These are phyloP conservation scores for Fraxinus anomala DNA, from an alignment of 257 asterid species.

Conservation along the genomic window DNA sequence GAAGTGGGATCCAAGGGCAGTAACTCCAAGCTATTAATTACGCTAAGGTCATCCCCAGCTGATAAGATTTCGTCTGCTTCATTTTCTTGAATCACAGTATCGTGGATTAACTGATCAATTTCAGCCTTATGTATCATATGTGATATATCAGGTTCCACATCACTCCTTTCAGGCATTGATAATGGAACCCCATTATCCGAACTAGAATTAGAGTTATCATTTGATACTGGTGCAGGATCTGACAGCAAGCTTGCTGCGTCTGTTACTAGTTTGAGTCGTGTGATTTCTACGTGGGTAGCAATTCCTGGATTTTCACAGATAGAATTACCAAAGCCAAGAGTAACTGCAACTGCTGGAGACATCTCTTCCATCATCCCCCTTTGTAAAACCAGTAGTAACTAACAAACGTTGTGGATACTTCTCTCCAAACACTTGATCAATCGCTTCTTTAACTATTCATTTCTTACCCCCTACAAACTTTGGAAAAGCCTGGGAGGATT, in stretches of 20 bases:
- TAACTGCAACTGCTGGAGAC: slow-evolving; percentile 63
- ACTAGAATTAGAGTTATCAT: slow-evolving; percentile 41
- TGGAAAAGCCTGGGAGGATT: neutral
- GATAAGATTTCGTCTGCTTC: slow-evolving; percentile 63
- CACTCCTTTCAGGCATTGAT: slow-evolving; percentile 5
- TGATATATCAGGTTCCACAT: neutral
- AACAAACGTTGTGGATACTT: neutral
- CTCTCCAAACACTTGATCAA: slow-evolving; percentile 6
- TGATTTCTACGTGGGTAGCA: slow-evolving; percentile 60
- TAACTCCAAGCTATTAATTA: slow-evolving; percentile 49
- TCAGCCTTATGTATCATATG: slow-evolving; percentile 14
- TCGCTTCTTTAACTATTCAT: neutral
- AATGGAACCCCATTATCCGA: slow-evolving; percentile 33
- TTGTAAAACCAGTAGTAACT: slow-evolving; percentile 12
- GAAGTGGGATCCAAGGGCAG: slow-evolving; percentile 49
- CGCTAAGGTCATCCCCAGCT: slow-evolving; percentile 45
- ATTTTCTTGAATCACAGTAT: slow-evolving; percentile 41
- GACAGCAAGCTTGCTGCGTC: slow-evolving; percentile 70
- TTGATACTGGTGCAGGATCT: slow-evolving; percentile 46
- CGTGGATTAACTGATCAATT: slow-evolving; percentile 28
- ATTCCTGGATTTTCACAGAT: slow-evolving; percentile 51
- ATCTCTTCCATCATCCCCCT: slow-evolving; percentile 65
- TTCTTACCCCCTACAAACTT: neutral
- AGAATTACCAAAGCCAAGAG: slow-evolving; percentile 53
- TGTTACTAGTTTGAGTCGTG: slow-evolving; percentile 64